Evolutionary conservation across 768 basidiomycete genomes (phyloP).

Genomic region (Gloeopeniophorella convolvens): DNA sequence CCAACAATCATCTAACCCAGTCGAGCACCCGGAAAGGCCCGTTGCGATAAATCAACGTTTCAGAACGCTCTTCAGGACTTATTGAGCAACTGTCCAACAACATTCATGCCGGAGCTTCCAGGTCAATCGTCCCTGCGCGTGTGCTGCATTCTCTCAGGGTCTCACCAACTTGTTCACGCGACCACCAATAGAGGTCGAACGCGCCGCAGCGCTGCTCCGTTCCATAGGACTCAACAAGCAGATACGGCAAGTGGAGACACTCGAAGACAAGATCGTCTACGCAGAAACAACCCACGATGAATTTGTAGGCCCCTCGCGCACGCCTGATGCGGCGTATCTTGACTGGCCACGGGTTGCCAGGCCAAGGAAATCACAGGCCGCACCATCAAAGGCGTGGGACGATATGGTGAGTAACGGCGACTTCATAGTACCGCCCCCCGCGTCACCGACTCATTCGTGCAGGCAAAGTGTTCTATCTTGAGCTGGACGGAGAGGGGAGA

Average conservation of each 20-base stretch:
- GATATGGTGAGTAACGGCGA: slow-evolving; percentile 41
- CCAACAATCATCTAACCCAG: too few relatives aligned
- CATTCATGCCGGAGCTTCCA: slow-evolving; percentile 19
- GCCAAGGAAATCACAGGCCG: slow-evolving; percentile 47
- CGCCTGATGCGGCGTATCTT: background rate
- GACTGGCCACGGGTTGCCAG: slow-evolving; percentile 31
- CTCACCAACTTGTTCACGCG: background rate
- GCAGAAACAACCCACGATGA: slow-evolving; percentile 45
- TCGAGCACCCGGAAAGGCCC: too few relatives aligned
- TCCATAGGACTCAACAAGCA: slow-evolving; percentile 44
- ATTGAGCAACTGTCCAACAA: too few relatives aligned
- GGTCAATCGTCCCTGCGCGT: background rate
- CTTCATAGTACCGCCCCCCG: background rate
- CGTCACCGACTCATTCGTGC: background rate
- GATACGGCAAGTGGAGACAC: slow-evolving; percentile 51
- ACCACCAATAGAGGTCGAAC: slow-evolving; percentile 53
- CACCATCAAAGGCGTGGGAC: slow-evolving; percentile 37
- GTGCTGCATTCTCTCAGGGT: background rate
- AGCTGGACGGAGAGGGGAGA: slow-evolving; percentile 52
- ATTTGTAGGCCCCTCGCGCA: slow-evolving; percentile 46
- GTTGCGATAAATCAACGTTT: too few relatives aligned
- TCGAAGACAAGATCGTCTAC: slow-evolving; percentile 58
- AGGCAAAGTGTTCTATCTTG: slow-evolving; percentile 66
- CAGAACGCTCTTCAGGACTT: too few relatives aligned
- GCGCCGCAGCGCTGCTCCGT: slow-evolving; percentile 52